Evolutionary conservation across 352 stramenopile species (phyloP).

Genomic region (Phytophthora podocarpi): DNA sequence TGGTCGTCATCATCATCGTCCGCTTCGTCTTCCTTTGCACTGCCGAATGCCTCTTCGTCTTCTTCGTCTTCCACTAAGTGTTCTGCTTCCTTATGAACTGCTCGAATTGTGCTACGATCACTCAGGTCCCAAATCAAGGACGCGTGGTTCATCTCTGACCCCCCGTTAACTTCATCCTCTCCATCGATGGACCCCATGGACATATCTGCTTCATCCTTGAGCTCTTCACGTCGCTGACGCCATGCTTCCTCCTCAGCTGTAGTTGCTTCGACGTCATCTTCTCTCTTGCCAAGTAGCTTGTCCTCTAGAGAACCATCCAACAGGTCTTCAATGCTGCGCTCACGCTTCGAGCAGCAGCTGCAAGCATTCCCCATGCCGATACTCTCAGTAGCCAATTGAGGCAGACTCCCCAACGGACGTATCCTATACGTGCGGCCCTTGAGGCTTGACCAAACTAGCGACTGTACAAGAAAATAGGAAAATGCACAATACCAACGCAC

Average conservation of each 20-base stretch:
- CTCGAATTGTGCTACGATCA: conserved; percentile 25
- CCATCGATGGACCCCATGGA: conserved; percentile 17
- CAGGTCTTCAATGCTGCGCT: conserved; percentile 40
- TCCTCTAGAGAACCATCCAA: conserved; percentile 53
- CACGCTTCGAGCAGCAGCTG: conserved; percentile 52
- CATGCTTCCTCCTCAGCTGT: conserved; percentile 38
- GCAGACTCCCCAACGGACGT: neutral
- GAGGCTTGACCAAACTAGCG: neutral
- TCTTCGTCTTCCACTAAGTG: conserved; percentile 36
- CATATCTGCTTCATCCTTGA: conserved; percentile 33
- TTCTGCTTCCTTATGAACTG: conserved; percentile 17
- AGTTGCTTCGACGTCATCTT: conserved; percentile 27
- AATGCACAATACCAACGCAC: neutral
- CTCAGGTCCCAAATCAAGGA: conserved; percentile 28
- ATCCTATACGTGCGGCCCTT: conserved; percentile 34
- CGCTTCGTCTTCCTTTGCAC: conserved; percentile 32
- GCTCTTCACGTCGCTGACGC: conserved; percentile 31
- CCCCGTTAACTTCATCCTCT: conserved; percentile 9
- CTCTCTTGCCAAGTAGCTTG: conserved; percentile 51
- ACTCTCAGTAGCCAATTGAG: conserved; percentile 5
- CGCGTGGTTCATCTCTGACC: neutral
- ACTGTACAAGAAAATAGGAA: conserved; percentile 1
- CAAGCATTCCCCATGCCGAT: conserved; percentile 41
- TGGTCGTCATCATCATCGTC: conserved; percentile 29
- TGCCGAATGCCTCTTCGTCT: conserved; percentile 36